Conservation (phyloP, 2,329 filamentous ascomycete genomes). For the Ophiosphaerella narmari region DNA sequence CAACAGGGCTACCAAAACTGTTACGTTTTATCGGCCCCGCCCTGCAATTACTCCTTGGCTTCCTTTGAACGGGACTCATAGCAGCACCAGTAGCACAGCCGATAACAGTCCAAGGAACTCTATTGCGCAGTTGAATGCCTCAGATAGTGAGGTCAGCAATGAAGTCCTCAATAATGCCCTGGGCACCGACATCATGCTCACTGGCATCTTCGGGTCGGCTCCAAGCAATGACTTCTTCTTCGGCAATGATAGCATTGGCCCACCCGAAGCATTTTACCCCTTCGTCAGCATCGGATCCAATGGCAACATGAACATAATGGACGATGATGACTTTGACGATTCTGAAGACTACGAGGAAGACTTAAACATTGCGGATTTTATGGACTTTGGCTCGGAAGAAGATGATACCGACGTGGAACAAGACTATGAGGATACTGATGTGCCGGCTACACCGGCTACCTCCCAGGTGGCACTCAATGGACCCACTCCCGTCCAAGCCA, state of each 20-base stretch:
- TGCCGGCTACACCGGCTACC: conserved; percentile 42
- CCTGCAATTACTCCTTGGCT: conserved; percentile 32
- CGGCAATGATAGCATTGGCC: conserved; percentile 69
- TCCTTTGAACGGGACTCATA: conserved; percentile 37
- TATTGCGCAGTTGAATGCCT: conserved; percentile 41
- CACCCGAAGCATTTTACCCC: conserved; percentile 76
- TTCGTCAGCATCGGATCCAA: conserved; percentile 63
- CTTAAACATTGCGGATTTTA: conserved; percentile 45
- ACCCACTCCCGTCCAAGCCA: conserved; percentile 37
- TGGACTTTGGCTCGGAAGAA: conserved; percentile 43
- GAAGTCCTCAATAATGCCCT: conserved; percentile 39
- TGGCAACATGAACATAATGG: conserved; percentile 58
- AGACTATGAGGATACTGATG: conserved; percentile 43
- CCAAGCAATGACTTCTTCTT: conserved; percentile 53
- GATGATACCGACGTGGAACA: conserved; percentile 43
- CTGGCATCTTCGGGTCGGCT: conserved; percentile 62
- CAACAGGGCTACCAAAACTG: conserved; percentile 46
- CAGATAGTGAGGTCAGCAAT: conserved; percentile 47
- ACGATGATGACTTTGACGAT: conserved; percentile 62
- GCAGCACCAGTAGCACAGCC: conserved; percentile 46
- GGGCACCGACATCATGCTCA: conserved; percentile 75
- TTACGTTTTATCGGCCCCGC: conserved; percentile 50
- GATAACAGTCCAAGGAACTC: conserved; percentile 47
- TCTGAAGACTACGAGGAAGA: conserved; percentile 64
- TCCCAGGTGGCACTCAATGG: conserved; percentile 34